A percentile compares a stretch with the other conserved stretches of the same genome.
Evolutionary conservation across 139 green algal genomes (phyloP).

Genomic region (Haematococcus sp.): DNA sequence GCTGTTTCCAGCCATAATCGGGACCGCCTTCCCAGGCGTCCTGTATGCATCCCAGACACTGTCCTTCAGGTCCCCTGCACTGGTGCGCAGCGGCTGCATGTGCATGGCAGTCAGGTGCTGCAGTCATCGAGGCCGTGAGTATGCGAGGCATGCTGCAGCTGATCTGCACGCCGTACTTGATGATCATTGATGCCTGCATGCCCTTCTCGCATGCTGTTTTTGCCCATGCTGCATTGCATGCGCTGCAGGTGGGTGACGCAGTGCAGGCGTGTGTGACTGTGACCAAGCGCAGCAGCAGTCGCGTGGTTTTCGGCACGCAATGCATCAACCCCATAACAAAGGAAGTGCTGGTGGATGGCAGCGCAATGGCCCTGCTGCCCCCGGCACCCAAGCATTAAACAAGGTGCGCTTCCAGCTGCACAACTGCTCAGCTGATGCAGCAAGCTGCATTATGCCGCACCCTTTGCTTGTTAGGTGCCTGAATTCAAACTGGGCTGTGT

Average conservation of each 20-base stretch:
- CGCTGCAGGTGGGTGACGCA: background rate
- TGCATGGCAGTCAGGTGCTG: too few relatives aligned
- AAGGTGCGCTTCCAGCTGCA: too few relatives aligned
- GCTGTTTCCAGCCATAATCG: constrained; percentile 77
- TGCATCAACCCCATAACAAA: constrained; percentile 3
- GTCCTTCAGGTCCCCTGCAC: constrained; percentile 46
- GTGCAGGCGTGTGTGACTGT: background rate
- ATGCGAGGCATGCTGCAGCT: too few relatives aligned
- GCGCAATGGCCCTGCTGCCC: background rate
- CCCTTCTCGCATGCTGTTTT: too few relatives aligned
- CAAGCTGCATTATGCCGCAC: too few relatives aligned
- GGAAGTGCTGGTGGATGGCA: background rate
- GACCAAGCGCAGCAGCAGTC: constrained; percentile 2
- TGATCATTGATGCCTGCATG: too few relatives aligned
- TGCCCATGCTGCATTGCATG: too few relatives aligned
- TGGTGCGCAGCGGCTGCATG: constrained; percentile 3
- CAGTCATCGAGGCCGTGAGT: too few relatives aligned
- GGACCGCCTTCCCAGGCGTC: constrained; percentile 56
- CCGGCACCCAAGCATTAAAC: background rate
- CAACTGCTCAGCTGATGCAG: too few relatives aligned
- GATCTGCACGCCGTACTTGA: too few relatives aligned
- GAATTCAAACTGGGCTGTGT: too few relatives aligned
- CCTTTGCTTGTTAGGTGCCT: too few relatives aligned
- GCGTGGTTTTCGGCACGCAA: background rate
- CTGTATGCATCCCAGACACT: constrained; percentile 70